Conservation (phyloP, 2,329 filamentous ascomycete genomes). For the Tolypocladium album region DNA sequence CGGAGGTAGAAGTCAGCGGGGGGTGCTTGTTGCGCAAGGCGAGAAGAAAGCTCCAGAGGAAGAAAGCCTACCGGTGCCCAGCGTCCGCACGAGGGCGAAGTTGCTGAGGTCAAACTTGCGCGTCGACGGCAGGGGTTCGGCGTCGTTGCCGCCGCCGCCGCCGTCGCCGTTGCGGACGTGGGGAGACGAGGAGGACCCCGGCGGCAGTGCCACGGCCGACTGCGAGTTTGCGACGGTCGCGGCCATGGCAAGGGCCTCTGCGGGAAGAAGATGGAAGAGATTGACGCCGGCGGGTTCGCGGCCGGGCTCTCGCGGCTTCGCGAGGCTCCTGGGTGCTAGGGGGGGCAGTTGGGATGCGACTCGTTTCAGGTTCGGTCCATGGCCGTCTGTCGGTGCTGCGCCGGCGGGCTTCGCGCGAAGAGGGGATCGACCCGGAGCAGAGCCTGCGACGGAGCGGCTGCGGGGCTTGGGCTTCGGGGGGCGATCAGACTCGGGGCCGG, state of each 20-base stretch:
- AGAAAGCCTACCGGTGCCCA: constrained; percentile 54
- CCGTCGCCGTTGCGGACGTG: background rate
- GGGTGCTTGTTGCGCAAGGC: too few relatives aligned
- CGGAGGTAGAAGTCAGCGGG: background rate
- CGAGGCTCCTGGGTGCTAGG: background rate
- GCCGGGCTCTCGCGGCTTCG: background rate
- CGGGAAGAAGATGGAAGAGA: background rate
- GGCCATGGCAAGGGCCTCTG: constrained; percentile 11
- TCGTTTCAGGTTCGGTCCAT: constrained; percentile 5
- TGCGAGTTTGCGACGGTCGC: constrained; percentile 21
- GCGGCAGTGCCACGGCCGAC: constrained; percentile 9
- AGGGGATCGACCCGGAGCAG: too few relatives aligned
- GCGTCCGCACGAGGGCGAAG: constrained; percentile 63
- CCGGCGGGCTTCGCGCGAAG: background rate
- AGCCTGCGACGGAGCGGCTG: too few relatives aligned
- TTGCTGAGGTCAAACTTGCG: constrained; percentile 32
- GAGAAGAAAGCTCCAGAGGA: background rate
- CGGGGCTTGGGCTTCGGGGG: too few relatives aligned
- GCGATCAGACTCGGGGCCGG: background rate
- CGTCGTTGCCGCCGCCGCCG: background rate
- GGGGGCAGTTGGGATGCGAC: background rate
- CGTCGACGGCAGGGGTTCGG: constrained; percentile 13
- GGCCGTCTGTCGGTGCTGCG: background rate
- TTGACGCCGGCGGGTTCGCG: background rate
- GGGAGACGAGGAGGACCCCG: constrained; percentile 5